Percentiles rank a stretch among this genome's conserved stretches.
Evolutionary conservation across 2,329 filamentous ascomycete genomes (phyloP).

Genomic region (Monosporascus sp.): DNA sequence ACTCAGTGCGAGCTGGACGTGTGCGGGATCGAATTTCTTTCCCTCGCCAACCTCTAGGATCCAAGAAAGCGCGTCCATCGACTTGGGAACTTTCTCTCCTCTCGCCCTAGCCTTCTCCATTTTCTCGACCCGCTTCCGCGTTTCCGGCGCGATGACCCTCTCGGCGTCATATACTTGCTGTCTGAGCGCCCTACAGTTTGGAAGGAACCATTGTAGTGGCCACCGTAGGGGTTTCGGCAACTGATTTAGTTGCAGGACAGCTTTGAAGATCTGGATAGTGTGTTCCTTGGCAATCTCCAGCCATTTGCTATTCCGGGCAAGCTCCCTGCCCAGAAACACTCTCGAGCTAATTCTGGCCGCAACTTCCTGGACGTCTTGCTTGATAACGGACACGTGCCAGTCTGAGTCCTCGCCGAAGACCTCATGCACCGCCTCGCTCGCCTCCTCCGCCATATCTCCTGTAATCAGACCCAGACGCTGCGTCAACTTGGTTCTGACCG

Average conservation of each 20-base stretch:
- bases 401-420: conserved; percentile 27
- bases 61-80: conserved; percentile 37
- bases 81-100: conserved; percentile 25
- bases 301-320: conserved; percentile 43
- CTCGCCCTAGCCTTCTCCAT: conserved; percentile 19
- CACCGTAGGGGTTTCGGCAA: too few relatives aligned
- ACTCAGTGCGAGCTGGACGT: conserved; percentile 28
- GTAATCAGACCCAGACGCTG: conserved; percentile 28
- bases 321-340: conserved; percentile 38
- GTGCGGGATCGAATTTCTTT: neutral
- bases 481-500: conserved; percentile 26
- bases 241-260: conserved; percentile 31
- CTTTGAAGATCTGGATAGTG: conserved; percentile 35
- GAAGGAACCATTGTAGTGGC: conserved; percentile 40
- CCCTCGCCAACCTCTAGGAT: conserved; percentile 33
- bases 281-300: conserved; percentile 38
- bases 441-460: conserved; percentile 29
- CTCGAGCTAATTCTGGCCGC: conserved; percentile 44
- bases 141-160: conserved; percentile 29
- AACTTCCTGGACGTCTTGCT: conserved; percentile 31
- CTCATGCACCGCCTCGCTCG: conserved; percentile 24
- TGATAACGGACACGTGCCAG: conserved; percentile 33
- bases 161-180: conserved; percentile 31
- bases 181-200: conserved; percentile 31
- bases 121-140: conserved; percentile 20